These are phyloP conservation scores for Conticribra guillardii DNA, from an alignment of 108 stramenopile genomes.

Conservation along the genomic window DNA sequence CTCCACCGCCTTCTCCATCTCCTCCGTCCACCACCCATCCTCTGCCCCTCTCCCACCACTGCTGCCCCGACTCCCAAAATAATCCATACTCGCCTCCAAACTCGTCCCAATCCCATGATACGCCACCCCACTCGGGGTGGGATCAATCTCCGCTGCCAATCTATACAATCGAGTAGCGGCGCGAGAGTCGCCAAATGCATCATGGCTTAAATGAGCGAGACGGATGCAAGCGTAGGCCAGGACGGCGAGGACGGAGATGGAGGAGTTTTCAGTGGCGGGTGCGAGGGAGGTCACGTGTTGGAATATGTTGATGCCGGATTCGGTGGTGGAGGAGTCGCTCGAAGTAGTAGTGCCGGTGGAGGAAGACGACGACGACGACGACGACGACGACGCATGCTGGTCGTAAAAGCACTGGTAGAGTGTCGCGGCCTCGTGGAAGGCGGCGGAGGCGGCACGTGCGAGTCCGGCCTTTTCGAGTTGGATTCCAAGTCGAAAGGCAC, in stretches of 20 bases:
- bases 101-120: slow-evolving; percentile 72
- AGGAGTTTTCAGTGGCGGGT: not conserved
- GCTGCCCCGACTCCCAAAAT: slow-evolving; percentile 1
- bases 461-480: slow-evolving; percentile 74
- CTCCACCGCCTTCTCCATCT: slow-evolving; percentile 65
- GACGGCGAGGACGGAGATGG: slow-evolving; percentile 44
- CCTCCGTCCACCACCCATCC: slow-evolving; percentile 40
- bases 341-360: not conserved
- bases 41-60: not conserved
- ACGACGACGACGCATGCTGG: not conserved
- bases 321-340: too few species aligned
- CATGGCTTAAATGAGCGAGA: slow-evolving; percentile 72
- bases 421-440: slow-evolving; percentile 87
- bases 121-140: slow-evolving; percentile 61
- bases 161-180: slow-evolving; percentile 76
- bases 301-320: slow-evolving; percentile 47
- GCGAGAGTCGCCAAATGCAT: slow-evolving; percentile 80
- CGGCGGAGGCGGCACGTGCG: slow-evolving; percentile 65
- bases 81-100: slow-evolving; percentile 65
- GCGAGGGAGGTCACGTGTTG: slow-evolving; percentile 70
- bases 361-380: not conserved
- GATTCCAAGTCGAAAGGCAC: slow-evolving; percentile 73
- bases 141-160: slow-evolving; percentile 65
- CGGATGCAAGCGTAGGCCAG: slow-evolving; percentile 75
- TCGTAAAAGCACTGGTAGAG: slow-evolving; percentile 87